phyloP scores from a whole-genome alignment of 2,329 filamentous ascomycete genomes.

The Xylariaceae sp. region DNA sequence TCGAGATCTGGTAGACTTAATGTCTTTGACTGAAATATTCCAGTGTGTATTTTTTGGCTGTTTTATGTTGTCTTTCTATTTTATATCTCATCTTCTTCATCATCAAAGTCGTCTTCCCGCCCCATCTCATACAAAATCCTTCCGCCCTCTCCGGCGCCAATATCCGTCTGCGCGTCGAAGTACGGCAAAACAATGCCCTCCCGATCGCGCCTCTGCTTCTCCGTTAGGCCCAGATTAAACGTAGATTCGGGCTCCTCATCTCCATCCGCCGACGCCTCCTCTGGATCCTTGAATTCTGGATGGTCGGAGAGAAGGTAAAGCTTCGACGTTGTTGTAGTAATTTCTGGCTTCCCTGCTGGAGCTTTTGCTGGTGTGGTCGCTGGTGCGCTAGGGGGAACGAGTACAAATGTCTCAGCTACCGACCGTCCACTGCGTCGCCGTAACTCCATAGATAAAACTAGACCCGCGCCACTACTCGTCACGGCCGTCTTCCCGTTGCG shows the following conservation, averaged over 20 bases:
- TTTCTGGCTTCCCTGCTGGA: slow-evolving; percentile 10
- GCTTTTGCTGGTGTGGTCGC: slow-evolving; percentile 3
- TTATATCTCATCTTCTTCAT: slow-evolving; percentile 55
- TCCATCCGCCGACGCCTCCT: slow-evolving; percentile 20
- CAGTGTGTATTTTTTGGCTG: slow-evolving; percentile 7
- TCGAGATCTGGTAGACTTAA: not conserved
- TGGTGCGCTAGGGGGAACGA: slow-evolving; percentile 30
- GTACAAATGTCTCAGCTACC: slow-evolving; percentile 62
- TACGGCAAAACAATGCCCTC: slow-evolving; percentile 92
- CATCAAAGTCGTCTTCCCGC: slow-evolving; percentile 92
- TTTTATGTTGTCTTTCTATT: slow-evolving; percentile 13
- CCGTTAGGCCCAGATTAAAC: slow-evolving; percentile 81
- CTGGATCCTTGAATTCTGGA: slow-evolving; percentile 55
- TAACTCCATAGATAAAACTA: slow-evolving; percentile 82
- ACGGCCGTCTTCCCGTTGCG: slow-evolving; percentile 30
- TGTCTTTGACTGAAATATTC: not conserved
- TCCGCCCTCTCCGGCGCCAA: slow-evolving; percentile 76
- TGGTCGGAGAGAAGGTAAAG: slow-evolving; percentile 69
- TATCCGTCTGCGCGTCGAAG: slow-evolving; percentile 86
- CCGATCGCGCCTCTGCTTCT: slow-evolving; percentile 79
- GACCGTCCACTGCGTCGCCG: slow-evolving; percentile 75
- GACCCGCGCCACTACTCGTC: slow-evolving; percentile 27
- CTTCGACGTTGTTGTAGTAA: slow-evolving; percentile 30
- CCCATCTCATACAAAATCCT: slow-evolving; percentile 97
- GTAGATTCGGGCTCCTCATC: slow-evolving; percentile 61